Percentiles rank a stretch among this genome's conserved stretches.
Evolutionary conservation across 192 early-diverging fungal genomes (phyloP).

Genomic region (Coemansia sp.): DNA sequence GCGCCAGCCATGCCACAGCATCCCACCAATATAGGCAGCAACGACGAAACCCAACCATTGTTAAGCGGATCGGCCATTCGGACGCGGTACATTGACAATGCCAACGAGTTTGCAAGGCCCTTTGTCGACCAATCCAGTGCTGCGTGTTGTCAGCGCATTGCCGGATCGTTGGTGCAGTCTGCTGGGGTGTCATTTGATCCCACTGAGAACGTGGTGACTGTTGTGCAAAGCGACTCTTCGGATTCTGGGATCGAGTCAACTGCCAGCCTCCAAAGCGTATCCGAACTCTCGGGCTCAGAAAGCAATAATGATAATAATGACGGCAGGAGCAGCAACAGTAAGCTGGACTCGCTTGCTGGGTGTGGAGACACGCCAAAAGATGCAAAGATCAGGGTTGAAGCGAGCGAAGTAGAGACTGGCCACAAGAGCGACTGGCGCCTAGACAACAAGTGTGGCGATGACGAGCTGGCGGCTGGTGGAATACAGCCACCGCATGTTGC

Average conservation of each 20-base stretch:
- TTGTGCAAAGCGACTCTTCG: constrained; percentile 32
- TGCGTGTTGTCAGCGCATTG: background rate
- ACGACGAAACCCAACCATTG: constrained; percentile 43
- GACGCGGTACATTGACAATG: constrained; percentile 33
- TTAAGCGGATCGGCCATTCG: constrained; percentile 49
- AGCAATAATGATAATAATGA: background rate
- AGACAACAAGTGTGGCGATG: background rate
- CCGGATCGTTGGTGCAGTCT: constrained; percentile 4
- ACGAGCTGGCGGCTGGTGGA: background rate
- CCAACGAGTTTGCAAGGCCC: constrained; percentile 48
- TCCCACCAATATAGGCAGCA: background rate
- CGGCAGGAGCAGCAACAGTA: background rate
- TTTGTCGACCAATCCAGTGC: constrained; percentile 23
- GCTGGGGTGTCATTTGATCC: constrained; percentile 17
- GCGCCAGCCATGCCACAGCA: background rate
- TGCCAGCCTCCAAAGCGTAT: background rate
- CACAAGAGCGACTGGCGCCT: background rate
- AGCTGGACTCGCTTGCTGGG: background rate
- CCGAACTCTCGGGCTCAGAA: background rate
- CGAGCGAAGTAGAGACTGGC: background rate
- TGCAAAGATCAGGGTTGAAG: background rate
- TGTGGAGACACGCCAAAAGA: background rate
- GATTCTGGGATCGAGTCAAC: constrained; percentile 41
- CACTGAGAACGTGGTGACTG: constrained; percentile 23
- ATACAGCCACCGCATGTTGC: background rate